Base-by-base conservation (phyloP, 1,139 yeast species). In the Protomyces inouyei region DNA sequence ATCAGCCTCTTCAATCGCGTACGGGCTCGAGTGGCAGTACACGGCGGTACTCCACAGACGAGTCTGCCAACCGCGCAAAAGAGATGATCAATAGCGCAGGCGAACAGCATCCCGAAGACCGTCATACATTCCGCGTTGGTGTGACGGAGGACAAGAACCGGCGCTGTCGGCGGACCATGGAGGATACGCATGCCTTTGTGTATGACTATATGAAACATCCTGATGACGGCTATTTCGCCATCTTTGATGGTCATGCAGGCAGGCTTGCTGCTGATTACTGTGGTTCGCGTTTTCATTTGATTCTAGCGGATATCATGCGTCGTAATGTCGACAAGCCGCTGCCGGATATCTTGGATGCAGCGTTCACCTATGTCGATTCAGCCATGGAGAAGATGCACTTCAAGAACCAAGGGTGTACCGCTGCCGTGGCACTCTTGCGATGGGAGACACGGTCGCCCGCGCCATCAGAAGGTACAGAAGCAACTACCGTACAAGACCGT, bases 161-260 rank as follows among this genome's bases (percentile, higher is more conserved):
- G 32, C 84, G 88, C 68, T 92, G 86, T 73, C 80, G 98, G 67
- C 83, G 88, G 66, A 85, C 91, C 55, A 93, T 93, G 99, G 99
- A 93, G 74, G 99, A 93, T 74, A 95, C 95, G 10, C 98, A 93
- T 74, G 88, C 96, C 0, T 90, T 88, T 72, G 91, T 91, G 54
- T 93, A 95, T 71, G 91, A 93, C 76, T 93, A 88, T 77, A 95
- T 93, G 36, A 95, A 90, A 70, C 76, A 88, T 64, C 81, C 86
- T 23, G 98, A 92, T 74, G 88, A 96, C 87, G 98, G 97, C 2
- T 93, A 89, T 74, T 92, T 93, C 80, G 98, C 95, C 16, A 82
- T 93, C 3, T 93, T 91, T 75, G 99, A 93, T 75, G 99, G 99
- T 14, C 99, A 93, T 76, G 98, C 98, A 2, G 99, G 99, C 18